Base-by-base conservation (phyloP, 2,329 filamentous ascomycete genomes). In the Monosporascus sp. region DNA sequence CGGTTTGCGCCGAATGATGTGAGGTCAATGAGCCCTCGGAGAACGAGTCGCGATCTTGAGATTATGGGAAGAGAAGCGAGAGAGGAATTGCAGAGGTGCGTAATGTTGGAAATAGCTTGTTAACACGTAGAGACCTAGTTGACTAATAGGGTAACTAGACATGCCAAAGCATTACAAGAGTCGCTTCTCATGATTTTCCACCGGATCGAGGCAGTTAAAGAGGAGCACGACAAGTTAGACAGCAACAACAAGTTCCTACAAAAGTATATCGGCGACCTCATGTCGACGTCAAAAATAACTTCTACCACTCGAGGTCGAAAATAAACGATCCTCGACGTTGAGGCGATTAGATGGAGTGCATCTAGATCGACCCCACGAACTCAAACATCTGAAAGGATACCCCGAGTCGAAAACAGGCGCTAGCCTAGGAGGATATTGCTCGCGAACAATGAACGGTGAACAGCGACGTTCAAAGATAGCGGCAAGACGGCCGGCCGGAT, bases 221-320 rank as follows among this genome's bases (percentile, higher is more conserved):
- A 89, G 62, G 93, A 97, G 68, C 92, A 99, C 68, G 90, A 97
- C 74, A 97, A 96, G 72, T 84, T 99, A 51, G 92, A 97, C 71
- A 94, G 82, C 70, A 92, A 97, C 70, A 99, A 99, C 79, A 93
- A 91, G 65, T 97, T 97, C 67, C 74, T 99, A 47, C 93, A 97
- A 71, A 96, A 96, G 70, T 97, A 97, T 69, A 97, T 97, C 64
- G 93, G 93, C 59, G 93, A 96, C 66, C 79, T 97, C 51, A 97
- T 96, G 83, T 89, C 90, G 61, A 88, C 85, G n/a, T 85, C 82
- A 68, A 88, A 88, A 66, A 87, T 88, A 61, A 88, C 84, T 1
- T 78, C 84, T 2, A 75, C 79, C 51, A 74, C 70, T 56, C 74
- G 79, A 34, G 72, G 70, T 51, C 80, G 81, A 64, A 84, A 83